Evolutionary conservation across 1,139 yeast species (phyloP).

Genomic region (Taphrina communis): DNA sequence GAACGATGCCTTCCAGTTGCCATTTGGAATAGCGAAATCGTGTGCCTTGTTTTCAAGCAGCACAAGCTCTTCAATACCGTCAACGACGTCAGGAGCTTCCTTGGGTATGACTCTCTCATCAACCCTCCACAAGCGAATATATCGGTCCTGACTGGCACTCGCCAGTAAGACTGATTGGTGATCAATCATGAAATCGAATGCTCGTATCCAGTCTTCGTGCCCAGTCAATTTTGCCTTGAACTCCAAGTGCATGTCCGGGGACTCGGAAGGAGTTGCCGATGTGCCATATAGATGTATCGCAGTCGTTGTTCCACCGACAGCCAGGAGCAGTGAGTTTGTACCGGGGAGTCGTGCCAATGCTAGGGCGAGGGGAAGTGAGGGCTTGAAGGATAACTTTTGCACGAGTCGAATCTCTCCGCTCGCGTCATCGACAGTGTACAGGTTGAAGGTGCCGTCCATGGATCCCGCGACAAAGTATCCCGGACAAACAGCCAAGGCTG

Average conservation of each 20-base stretch:
- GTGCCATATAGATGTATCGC: constrained; percentile 59
- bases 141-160: constrained; percentile 87
- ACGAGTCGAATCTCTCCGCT: constrained; percentile 32
- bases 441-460: constrained; percentile 64
- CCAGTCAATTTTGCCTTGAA: constrained; percentile 69
- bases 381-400: constrained; percentile 46
- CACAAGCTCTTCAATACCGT: constrained; percentile 6
- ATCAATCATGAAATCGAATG: constrained; percentile 66
- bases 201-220: constrained; percentile 93
- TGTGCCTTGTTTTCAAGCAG: constrained; percentile 36
- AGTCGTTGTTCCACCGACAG: constrained; percentile 81
- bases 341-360: constrained; percentile 58
- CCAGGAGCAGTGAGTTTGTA: constrained; percentile 54
- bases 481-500: constrained; percentile 56
- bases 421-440: constrained; percentile 55
- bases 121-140: constrained; percentile 80
- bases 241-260: constrained; percentile 43
- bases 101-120: neutral
- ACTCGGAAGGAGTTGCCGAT: neutral
- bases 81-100: neutral
- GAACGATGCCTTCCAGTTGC: constrained; percentile 61
- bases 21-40: constrained; percentile 28
- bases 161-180: constrained; percentile 64
- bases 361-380: constrained; percentile 68
- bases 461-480: constrained; percentile 65